Conservation (phyloP, 805 yeast species). For the Candida suzukii region DNA sequence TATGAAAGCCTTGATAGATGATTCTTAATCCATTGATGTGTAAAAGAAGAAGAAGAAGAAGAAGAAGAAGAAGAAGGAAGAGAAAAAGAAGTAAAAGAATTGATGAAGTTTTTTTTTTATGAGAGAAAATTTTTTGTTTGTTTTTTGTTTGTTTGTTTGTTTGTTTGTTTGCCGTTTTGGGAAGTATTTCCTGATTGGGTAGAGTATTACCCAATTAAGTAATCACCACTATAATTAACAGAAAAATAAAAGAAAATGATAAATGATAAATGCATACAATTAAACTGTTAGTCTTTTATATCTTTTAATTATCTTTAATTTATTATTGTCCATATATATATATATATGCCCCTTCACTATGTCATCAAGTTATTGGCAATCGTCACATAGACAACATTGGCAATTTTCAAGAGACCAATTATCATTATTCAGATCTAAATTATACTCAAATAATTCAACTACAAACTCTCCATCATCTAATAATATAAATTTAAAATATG, state of each 20-base stretch:
- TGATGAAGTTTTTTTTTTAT: slow-evolving; percentile 1
- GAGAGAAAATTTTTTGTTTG: too few relatives aligned
- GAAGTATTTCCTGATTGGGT: background rate
- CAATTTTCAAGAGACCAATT: slow-evolving; percentile 64
- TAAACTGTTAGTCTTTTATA: too few relatives aligned
- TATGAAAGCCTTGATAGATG: slow-evolving; percentile 68
- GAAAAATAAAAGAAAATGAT: background rate
- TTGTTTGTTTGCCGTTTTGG: background rate
- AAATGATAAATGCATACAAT: too few relatives aligned
- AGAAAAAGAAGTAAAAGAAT: background rate
- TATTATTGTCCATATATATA: background rate
- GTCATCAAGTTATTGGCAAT: slow-evolving; percentile 88
- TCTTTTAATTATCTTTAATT: too few relatives aligned
- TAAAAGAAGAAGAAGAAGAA: slow-evolving; percentile 11
- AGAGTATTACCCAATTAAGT: background rate
- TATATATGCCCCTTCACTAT: slow-evolving; percentile 16
- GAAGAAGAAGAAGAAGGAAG: background rate
- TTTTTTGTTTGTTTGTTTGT: too few relatives aligned
- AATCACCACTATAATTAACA: background rate
- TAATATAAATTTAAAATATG: slow-evolving; percentile 30
- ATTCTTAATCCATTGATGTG: slow-evolving; percentile 67
- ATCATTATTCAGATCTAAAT: background rate
- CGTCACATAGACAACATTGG: slow-evolving; percentile 80
- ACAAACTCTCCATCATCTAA: slow-evolving; percentile 18
- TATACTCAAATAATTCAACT: background rate